Base-by-base conservation (phyloP, 495 filamentous ascomycete genomes). In the Trichoderma orchidacearum region DNA sequence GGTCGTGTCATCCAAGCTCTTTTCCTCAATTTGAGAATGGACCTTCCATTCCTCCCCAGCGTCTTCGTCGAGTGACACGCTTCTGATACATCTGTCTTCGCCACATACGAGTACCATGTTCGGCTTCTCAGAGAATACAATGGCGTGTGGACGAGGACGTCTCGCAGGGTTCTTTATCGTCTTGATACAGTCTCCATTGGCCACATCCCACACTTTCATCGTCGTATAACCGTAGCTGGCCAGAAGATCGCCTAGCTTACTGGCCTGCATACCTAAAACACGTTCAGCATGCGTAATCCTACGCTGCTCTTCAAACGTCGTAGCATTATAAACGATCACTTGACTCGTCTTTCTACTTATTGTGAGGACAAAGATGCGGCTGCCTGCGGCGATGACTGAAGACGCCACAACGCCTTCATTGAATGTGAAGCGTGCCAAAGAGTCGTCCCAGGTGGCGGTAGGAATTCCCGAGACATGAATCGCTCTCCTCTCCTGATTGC, bases 211-310 rank as follows among this genome's bases (percentile, higher is more conserved):
- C 15, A 58, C 30, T 27, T 36, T 45, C 12, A 53, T 25, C 25
- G 57, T 58, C 12, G 30, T 31, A 21, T 58, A 51, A 11, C 36
- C 56, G 23, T 57, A 57, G 30, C 23, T 53, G 5, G 35, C 56
- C 21, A 57, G 41, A 5, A 52, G 41, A 25, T 32, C 5, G 3
- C 38, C 56, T 5, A 29, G 5, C 5, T 35, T 17, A 29, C 52
- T 53, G 23, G 52, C 31, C 21, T 57, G 45, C 7, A 57, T 53
- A 17, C 17, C 27, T 9, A 17, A 21, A 17, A 53, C 30, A 15
- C 48, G 18, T 28, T 57, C 48, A 3, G 30, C 23, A 18, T 57
- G 45, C 30, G 18, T 31, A 21, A 56, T 13, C 2, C 54, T 32
- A 12, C 54, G 25, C 28, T 56, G 35, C 36, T 56, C 54, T 11